phyloP scores from a whole-genome alignment of 305 asterid genomes.

The Salvia sclarea region DNA sequence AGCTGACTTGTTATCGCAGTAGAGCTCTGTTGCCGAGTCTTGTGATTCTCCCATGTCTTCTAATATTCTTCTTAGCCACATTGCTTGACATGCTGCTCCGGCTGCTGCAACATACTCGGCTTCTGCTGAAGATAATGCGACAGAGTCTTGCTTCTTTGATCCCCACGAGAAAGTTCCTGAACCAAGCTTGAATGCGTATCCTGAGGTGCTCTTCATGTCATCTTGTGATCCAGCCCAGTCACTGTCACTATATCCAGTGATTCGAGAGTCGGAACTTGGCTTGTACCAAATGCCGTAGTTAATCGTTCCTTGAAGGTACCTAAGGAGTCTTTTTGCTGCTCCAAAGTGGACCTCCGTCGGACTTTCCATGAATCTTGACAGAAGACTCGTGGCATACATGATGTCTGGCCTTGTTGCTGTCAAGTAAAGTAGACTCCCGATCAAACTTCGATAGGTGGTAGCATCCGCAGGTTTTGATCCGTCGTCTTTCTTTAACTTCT shows the following conservation, averaged over 20 bases:
- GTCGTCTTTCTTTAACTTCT: not conserved
- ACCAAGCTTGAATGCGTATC: no score
- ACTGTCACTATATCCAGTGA: not conserved
- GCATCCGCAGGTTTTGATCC: not conserved
- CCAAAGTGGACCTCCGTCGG: not conserved
- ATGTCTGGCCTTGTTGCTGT: no score
- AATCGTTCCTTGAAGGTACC: not conserved
- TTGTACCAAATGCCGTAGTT: not conserved
- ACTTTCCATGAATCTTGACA: no score
- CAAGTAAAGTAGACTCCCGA: no score
- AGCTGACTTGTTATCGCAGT: not conserved
- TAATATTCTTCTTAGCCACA: not conserved
- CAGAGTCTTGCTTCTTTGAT: no score
- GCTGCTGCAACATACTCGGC: not conserved
- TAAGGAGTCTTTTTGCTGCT: not conserved
- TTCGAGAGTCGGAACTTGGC: not conserved
- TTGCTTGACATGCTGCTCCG: not conserved
- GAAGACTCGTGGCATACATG: no score
- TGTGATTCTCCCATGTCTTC: not conserved
- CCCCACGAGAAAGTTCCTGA: no score
- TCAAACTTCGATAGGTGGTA: not conserved
- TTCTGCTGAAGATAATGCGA: not conserved
- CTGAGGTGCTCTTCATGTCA: not conserved
- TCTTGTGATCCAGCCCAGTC: not conserved
- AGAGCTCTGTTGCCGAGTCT: not conserved